Evolutionary conservation across 176 grass and related monocot species (phyloP).

Genomic region (Hsuehochloa calcarea): DNA sequence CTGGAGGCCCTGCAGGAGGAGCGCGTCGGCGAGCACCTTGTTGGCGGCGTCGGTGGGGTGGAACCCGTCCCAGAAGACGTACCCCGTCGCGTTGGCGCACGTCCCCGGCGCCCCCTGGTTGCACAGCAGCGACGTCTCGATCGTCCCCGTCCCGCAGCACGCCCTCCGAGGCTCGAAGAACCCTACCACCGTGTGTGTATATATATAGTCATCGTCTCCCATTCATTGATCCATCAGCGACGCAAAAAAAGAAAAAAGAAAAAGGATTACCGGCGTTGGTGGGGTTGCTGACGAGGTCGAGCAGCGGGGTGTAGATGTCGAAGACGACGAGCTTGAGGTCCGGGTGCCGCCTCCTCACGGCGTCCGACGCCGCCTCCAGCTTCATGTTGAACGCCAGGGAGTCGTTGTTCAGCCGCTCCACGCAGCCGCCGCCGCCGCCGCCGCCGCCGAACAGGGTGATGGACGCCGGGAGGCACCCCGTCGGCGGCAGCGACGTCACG

Average conservation of each 20-base stretch:
- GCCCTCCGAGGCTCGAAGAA: constrained; percentile 74
- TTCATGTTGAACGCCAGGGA: constrained; percentile 70
- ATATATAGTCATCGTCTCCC: too few relatives aligned
- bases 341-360: constrained; percentile 42
- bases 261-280: constrained; percentile 44
- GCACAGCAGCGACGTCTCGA: constrained; percentile 89
- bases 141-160: constrained; percentile 91
- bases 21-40: constrained; percentile 64
- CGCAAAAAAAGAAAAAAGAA: neutral
- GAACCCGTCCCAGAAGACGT: constrained; percentile 97
- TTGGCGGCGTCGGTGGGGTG: constrained; percentile 96
- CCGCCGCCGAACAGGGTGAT: constrained; percentile 72
- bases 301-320: constrained; percentile 88
- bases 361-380: constrained; percentile 45
- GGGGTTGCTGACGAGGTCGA: constrained; percentile 66
- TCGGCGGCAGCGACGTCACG: constrained; percentile 83
- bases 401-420: constrained; percentile 72
- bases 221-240: neutral
- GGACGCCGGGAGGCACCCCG: constrained; percentile 79
- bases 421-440: constrained; percentile 33
- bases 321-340: constrained; percentile 87
- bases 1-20: constrained; percentile 72
- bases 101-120: constrained; percentile 60
- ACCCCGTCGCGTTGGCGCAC: constrained; percentile 77
- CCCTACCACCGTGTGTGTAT: neutral